phyloP scores from a whole-genome alignment of 768 basidiomycete genomes.

The Tricholoma saponaceum region DNA sequence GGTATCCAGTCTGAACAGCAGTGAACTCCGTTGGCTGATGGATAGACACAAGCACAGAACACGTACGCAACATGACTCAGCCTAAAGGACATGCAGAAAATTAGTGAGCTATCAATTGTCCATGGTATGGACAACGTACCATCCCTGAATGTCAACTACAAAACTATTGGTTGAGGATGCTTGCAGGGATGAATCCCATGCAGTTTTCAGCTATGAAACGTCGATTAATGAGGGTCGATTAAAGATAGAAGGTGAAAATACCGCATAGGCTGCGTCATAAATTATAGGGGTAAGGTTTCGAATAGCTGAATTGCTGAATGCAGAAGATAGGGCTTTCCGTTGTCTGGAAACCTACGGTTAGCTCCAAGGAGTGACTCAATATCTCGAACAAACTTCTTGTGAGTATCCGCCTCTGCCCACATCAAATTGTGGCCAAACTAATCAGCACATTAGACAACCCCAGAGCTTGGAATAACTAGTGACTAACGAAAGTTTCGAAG shows the following conservation, averaged over 20 bases:
- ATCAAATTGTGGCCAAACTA: neutral
- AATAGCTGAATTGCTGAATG: conserved; percentile 42
- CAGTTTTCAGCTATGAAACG: conserved; percentile 23
- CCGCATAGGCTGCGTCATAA: conserved; percentile 51
- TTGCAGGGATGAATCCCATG: conserved; percentile 20
- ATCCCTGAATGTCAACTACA: conserved; percentile 42
- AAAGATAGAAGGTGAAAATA: conserved; percentile 5
- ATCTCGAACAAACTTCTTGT: too few species aligned
- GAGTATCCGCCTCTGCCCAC: too few species aligned
- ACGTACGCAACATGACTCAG: too few species aligned
- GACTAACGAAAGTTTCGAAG: too few species aligned
- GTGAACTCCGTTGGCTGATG: conserved; percentile 5
- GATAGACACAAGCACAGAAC: too few species aligned
- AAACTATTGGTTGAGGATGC: conserved; percentile 33
- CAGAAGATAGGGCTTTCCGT: conserved; percentile 46
- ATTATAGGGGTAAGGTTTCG: conserved; percentile 43
- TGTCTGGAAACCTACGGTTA: conserved; percentile 28
- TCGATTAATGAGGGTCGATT: neutral
- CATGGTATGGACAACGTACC: conserved; percentile 28
- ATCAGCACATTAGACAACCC: too few species aligned
- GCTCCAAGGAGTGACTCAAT: too few species aligned
- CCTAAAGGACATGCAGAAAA: conserved; percentile 35
- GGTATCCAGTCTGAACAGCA: conserved; percentile 40
- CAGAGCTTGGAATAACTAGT: too few species aligned
- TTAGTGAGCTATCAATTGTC: conserved; percentile 18